Conservation (phyloP, 768 basidiomycete species). For the Lactarius psammicola region DNA sequence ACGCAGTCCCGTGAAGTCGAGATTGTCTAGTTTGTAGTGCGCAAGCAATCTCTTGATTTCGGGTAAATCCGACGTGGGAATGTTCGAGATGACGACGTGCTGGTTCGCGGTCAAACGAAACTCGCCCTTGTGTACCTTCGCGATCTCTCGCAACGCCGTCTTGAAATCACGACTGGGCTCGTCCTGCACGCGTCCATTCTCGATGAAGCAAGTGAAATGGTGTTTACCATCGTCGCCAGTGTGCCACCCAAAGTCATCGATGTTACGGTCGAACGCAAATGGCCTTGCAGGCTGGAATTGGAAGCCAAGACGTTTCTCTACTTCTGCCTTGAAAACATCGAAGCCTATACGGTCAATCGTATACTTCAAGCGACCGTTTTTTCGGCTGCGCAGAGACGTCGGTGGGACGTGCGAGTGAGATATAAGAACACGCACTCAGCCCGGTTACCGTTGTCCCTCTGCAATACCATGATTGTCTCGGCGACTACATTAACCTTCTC, state of each 20-base stretch:
- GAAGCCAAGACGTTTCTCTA: conserved; percentile 86
- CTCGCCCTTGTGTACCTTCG: conserved; percentile 88
- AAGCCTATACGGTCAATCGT: conserved; percentile 96
- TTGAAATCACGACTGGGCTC: conserved; percentile 92
- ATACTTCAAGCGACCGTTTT: conserved; percentile 91
- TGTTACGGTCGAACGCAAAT: conserved; percentile 81
- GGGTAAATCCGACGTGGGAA: conserved; percentile 67
- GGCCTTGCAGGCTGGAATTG: conserved; percentile 67
- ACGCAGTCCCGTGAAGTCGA: conserved; percentile 73
- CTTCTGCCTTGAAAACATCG: conserved; percentile 80
- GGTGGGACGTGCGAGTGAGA: not conserved
- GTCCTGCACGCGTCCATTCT: conserved; percentile 97
- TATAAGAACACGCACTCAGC: conserved; percentile 59
- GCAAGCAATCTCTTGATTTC: conserved; percentile 75
- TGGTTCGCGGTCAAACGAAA: conserved; percentile 96
- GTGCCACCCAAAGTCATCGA: conserved; percentile 94
- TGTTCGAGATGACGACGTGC: conserved; percentile 85
- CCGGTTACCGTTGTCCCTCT: conserved; percentile 95
- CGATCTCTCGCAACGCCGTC: conserved; percentile 88
- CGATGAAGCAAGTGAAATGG: conserved; percentile 93
- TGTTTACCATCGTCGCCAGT: conserved; percentile 86
- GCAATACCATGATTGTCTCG: conserved; percentile 90
- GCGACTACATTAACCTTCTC: conserved; percentile 85
- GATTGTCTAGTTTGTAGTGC: conserved; percentile 87
- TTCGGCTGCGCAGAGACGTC: conserved; percentile 36